Evolutionary conservation across 805 yeast genomes (phyloP), one percentile per base, ranked within the genome.

Genomic region (Starmerella bombi): DNA sequence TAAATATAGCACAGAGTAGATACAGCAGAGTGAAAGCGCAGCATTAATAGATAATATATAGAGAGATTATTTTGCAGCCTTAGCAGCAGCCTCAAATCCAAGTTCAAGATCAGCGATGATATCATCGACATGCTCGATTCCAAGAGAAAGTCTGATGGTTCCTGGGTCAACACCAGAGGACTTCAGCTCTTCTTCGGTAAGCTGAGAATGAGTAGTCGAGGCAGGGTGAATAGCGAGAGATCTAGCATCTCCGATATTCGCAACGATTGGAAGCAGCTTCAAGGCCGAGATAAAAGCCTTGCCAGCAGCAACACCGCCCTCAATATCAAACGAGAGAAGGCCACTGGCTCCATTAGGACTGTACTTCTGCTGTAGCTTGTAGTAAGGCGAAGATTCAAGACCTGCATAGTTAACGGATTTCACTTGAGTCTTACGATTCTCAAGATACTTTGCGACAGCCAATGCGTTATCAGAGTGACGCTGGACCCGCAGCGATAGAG

Each of bases 181-280:
- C 32, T 64, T 42, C 65, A 82, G 83, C 67, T 84, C 96, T 50
- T 76, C 80, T 34, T 81, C 84, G 32, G 67, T 62, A 57, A 88
- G 71, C 67, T 91, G 97, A 60, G 84, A 86, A 64, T 88, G 98
- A 20, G 97, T 88, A 31, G 97, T 91, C 64, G 73, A 84, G 71
- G 79, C 86, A 50, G 98, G 98, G 40, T 95, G 86, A 61, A 88
- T 88, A 43, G 88, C 93, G 59, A 88, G 71, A 34, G 97, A 83
- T 68, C 88, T 91, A 37, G 88, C 77, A 58, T 88, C 98, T 59
- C 98, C 98, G 44, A 88, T 96, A 56, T 88, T 88, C 37, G 98
- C 97, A 59, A 91, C 74, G 66, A 85, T 82, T 25, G 94, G 79
- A 42, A 94, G 93, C 43, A 91, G 64, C 62, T 83, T 74, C 62